phyloP scores from a whole-genome alignment of 495 filamentous ascomycete species.

The Podospora anserina region DNA sequence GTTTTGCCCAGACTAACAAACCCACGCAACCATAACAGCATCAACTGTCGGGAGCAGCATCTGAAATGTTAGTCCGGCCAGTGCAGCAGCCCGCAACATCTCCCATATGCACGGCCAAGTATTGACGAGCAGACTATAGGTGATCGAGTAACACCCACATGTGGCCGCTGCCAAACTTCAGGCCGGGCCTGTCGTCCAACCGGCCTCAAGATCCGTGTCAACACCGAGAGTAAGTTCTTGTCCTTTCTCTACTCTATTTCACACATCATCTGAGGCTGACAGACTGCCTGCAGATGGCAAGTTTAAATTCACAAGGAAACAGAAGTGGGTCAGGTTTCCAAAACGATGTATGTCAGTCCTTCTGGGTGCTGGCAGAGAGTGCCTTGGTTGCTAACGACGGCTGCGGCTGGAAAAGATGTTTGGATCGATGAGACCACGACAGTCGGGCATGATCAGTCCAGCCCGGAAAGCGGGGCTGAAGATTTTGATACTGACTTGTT shows the following conservation, averaged over 20 bases:
- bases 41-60: constrained; percentile 46
- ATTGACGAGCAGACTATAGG: constrained; percentile 28
- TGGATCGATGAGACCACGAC: constrained; percentile 31
- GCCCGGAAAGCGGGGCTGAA: constrained; percentile 22
- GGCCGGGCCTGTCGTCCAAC: constrained; percentile 25
- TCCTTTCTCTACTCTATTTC: background rate
- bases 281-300: constrained; percentile 2
- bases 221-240: constrained; percentile 22
- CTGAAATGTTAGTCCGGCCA: constrained; percentile 39
- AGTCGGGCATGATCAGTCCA: constrained; percentile 20
- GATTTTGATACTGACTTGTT: constrained; percentile 11
- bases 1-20: background rate
- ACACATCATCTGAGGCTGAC: background rate
- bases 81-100: background rate
- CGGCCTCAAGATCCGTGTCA: constrained; percentile 32
- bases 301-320: constrained; percentile 28
- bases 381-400: background rate
- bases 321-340: constrained; percentile 35
- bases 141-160: constrained; percentile 43
- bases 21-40: constrained; percentile 24
- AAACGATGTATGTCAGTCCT: constrained; percentile 23
- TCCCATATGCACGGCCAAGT: background rate
- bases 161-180: constrained; percentile 36
- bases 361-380: background rate
- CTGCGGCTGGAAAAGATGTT: constrained; percentile 16